phyloP scores from a whole-genome alignment of 306 rosid species.

The Purshia tridentata region DNA sequence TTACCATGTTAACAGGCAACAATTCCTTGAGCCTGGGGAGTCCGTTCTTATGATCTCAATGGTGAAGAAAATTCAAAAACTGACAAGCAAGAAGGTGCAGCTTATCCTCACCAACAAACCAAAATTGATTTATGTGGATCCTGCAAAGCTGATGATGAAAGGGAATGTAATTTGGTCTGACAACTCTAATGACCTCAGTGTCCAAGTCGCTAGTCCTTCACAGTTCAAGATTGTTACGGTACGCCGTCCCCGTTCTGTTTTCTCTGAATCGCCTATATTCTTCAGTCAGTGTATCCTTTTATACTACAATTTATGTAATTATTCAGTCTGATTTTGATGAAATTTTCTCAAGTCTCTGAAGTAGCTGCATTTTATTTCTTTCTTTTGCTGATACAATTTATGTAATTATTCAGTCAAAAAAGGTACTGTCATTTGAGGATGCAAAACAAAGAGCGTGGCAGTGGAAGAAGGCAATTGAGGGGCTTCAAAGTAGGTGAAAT shows the following conservation, averaged over 20 bases:
- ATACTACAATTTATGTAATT: not conserved
- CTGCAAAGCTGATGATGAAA: conserved; percentile 79
- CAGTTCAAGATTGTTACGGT: conserved; percentile 93
- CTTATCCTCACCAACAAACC: conserved; percentile 98
- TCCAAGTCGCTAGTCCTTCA: conserved; percentile 84
- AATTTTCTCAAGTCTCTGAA: conserved; percentile 1
- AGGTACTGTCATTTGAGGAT: conserved; percentile 85
- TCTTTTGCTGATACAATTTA: conserved; percentile 21
- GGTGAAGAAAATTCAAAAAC: conserved; percentile 88
- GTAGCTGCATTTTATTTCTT: not conserved
- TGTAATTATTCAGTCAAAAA: conserved; percentile 74
- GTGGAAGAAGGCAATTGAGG: conserved; percentile 99
- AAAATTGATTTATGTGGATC: conserved; percentile 91
- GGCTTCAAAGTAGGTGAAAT: conserved; percentile 88
- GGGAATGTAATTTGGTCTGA: conserved; percentile 95
- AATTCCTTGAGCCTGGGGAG: conserved; percentile 94
- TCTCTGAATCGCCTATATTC: not conserved
- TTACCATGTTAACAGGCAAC: conserved; percentile 59
- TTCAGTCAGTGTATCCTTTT: not conserved
- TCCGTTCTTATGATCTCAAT: conserved; percentile 93
- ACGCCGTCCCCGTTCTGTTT: conserved; percentile 30
- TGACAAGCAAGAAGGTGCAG: conserved; percentile 97
- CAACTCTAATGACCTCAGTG: conserved; percentile 80
- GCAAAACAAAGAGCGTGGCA: conserved; percentile 89
- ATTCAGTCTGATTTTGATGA: not conserved